phyloP scores from a whole-genome alignment of 2,329 filamentous ascomycete genomes.

The Orbilia oligospora region DNA sequence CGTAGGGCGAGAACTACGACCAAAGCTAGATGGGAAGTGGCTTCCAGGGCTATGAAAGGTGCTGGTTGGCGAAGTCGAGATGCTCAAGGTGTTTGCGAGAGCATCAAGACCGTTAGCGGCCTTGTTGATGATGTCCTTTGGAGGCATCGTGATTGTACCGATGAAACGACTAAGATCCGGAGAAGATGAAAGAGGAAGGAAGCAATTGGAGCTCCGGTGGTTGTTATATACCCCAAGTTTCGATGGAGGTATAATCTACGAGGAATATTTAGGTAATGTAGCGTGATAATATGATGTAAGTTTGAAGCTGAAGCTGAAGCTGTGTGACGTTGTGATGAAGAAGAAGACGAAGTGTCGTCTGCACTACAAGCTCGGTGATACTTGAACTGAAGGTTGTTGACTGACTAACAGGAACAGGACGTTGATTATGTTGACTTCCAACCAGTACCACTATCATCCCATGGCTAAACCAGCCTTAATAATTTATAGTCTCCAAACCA shows the following conservation, averaged over 20 bases:
- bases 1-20: slow-evolving; percentile 63
- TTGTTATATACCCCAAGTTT: neutral
- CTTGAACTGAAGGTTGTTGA: neutral
- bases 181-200: slow-evolving; percentile 2
- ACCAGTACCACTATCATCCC: neutral
- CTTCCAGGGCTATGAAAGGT: slow-evolving; percentile 78
- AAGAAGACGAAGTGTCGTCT: slow-evolving; percentile 3
- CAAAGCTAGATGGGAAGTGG: slow-evolving; percentile 72
- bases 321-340: slow-evolving; percentile 34
- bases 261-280: neutral
- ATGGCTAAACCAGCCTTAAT: slow-evolving; percentile 3
- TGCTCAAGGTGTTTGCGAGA: slow-evolving; percentile 72
- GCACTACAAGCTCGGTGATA: slow-evolving; percentile 34
- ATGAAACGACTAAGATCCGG: slow-evolving; percentile 4
- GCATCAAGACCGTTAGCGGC: slow-evolving; percentile 67
- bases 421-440: neutral
- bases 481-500: slow-evolving; percentile 39
- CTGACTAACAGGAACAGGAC: neutral
- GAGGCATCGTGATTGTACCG: slow-evolving; percentile 61
- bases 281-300: neutral
- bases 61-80: slow-evolving; percentile 81
- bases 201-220: neutral
- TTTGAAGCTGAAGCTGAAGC: slow-evolving; percentile 28
- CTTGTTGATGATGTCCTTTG: slow-evolving; percentile 70
- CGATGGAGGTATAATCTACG: neutral